phyloP scores from a whole-genome alignment of 148 eudicot genomes.

The Rhododendron mucronatum region DNA sequence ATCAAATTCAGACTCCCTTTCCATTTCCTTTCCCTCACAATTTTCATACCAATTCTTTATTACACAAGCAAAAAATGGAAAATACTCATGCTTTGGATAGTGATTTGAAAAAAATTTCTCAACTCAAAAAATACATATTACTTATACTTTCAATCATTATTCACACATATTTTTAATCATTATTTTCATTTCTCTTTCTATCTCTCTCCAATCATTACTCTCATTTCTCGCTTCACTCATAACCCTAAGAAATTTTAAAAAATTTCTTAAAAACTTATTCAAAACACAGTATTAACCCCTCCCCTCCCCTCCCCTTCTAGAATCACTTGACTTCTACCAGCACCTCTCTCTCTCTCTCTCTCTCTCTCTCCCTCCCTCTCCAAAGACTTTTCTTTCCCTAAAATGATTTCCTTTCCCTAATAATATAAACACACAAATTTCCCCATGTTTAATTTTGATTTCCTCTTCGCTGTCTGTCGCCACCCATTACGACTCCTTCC shows the following conservation, averaged over 20 bases:
- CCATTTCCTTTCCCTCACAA: neutral
- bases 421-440: neutral
- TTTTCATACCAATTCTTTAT: neutral
- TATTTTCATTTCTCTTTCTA: no score
- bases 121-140: no score
- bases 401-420: neutral
- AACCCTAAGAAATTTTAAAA: no score
- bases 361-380: neutral
- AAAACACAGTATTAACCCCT: neutral
- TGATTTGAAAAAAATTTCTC: no score
- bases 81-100: no score
- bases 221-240: no score
- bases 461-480: conserved; percentile 30
- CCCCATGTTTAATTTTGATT: neutral
- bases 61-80: no score
- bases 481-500: conserved; percentile 43
- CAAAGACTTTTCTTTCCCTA: neutral
- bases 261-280: no score
- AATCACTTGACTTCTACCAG: neutral
- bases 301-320: neutral
- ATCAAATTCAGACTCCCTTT: neutral
- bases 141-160: no score
- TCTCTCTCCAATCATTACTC: no score
- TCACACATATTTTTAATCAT: no score
- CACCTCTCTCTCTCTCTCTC: neutral